These are phyloP conservation scores for Rhododendron griersonianum DNA, from an alignment of 148 eudicot species.

Conservation along the genomic window DNA sequence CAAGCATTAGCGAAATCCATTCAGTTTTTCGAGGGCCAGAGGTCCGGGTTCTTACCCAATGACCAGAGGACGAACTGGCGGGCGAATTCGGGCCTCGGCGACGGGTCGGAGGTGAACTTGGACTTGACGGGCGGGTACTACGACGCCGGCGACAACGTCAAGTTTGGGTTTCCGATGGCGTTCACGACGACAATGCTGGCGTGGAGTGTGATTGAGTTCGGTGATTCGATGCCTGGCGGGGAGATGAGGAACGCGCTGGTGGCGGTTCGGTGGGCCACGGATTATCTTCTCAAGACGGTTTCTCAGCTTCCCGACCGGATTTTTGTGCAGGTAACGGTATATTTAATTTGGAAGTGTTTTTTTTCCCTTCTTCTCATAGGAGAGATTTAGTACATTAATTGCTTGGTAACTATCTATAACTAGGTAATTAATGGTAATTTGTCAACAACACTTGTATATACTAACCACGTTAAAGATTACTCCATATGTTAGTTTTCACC, in stretches of 20 bases:
- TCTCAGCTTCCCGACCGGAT: conserved; percentile 57
- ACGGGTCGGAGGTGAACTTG: conserved; percentile 39
- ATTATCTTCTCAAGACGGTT: conserved; percentile 78
- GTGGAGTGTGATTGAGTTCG: conserved; percentile 91
- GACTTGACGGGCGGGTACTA: conserved; percentile 85
- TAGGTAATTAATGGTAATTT: neutral
- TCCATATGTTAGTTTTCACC: too few species aligned
- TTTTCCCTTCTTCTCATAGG: neutral
- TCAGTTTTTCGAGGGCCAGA: conserved; percentile 80
- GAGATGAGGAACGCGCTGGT: conserved; percentile 56
- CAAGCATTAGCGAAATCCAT: conserved; percentile 70
- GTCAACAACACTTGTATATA: neutral
- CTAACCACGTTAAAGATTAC: too few species aligned
- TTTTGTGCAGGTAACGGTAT: conserved; percentile 63
- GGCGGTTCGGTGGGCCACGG: conserved; percentile 74
- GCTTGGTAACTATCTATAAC: neutral
- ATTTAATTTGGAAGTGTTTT: neutral
- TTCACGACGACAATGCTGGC: conserved; percentile 92
- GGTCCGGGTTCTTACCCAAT: conserved; percentile 64
- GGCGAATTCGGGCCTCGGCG: conserved; percentile 52
- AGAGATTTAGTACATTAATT: neutral
- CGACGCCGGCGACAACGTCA: conserved; percentile 90
- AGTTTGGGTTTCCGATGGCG: conserved; percentile 96
- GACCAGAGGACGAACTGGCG: conserved; percentile 71
- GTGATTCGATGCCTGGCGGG: conserved; percentile 55